These are phyloP conservation scores for Cochlearia excelsa DNA, from an alignment of 345 rosid genomes.

Conservation along the genomic window DNA sequence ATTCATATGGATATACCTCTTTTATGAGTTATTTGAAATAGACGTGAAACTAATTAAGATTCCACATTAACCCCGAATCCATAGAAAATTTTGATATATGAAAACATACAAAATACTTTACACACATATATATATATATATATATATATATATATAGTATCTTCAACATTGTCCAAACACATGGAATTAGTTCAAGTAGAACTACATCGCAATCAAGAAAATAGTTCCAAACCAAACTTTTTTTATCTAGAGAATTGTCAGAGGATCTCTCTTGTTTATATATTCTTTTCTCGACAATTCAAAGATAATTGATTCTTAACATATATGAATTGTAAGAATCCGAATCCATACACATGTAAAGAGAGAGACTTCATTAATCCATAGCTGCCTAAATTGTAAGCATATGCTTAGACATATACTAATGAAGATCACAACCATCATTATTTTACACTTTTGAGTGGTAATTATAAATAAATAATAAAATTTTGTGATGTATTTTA, in stretches of 20 bases:
- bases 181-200: slow-evolving; percentile 37
- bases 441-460: slow-evolving; percentile 10
- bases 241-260: slow-evolving; percentile 9
- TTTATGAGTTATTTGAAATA: slow-evolving; percentile 17
- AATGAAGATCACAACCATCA: slow-evolving; percentile 18
- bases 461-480: background rate
- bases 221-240: slow-evolving; percentile 28
- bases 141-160: slow-evolving; percentile 21
- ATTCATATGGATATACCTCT: slow-evolving; percentile 29
- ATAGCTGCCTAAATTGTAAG: slow-evolving; percentile 25
- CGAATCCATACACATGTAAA: slow-evolving; percentile 24
- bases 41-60: slow-evolving; percentile 31
- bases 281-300: slow-evolving; percentile 29
- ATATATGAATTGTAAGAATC: slow-evolving; percentile 23
- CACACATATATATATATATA: no score
- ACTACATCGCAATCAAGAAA: slow-evolving; percentile 30
- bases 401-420: slow-evolving; percentile 39
- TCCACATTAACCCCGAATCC: slow-evolving; percentile 17
- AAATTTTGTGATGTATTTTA: background rate
- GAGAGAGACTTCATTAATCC: slow-evolving; percentile 24
- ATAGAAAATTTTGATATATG: background rate
- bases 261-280: slow-evolving; percentile 16
- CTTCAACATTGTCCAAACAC: slow-evolving; percentile 27
- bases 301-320: slow-evolving; percentile 28
- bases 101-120: background rate